Conservation (phyloP, 495 filamentous ascomycete species). For the Platismatia glauca region DNA sequence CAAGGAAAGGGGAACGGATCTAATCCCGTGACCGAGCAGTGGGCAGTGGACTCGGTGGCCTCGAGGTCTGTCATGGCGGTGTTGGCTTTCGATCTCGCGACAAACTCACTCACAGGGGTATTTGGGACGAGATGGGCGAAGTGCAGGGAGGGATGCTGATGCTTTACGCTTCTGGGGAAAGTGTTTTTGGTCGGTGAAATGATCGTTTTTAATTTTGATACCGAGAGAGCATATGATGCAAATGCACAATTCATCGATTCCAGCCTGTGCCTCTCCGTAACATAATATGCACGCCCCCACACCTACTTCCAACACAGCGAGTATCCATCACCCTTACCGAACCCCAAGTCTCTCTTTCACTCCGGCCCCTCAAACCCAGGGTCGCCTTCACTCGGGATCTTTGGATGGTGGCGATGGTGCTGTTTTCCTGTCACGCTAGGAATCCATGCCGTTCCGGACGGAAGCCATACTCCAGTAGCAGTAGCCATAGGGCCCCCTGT, state of each 20-base stretch:
- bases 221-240: neutral
- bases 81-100: no score
- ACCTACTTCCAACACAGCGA: neutral
- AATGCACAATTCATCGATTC: neutral
- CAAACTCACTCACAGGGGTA: no score
- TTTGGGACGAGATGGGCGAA: no score
- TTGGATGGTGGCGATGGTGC: neutral
- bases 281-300: neutral
- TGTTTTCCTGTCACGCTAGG: neutral
- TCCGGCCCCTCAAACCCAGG: neutral
- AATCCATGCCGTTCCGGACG: constrained; percentile 1
- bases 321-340: neutral
- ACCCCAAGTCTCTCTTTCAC: neutral
- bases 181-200: neutral
- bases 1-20: no score
- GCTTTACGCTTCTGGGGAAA: neutral
- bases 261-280: neutral
- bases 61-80: no score
- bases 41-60: no score
- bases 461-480: neutral
- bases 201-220: neutral
- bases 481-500: neutral
- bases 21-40: no score
- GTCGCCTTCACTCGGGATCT: neutral
- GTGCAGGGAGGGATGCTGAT: neutral